These are phyloP conservation scores for Aspergillus melleus DNA, from an alignment of 2,329 filamentous ascomycete genomes.

Conservation along the genomic window DNA sequence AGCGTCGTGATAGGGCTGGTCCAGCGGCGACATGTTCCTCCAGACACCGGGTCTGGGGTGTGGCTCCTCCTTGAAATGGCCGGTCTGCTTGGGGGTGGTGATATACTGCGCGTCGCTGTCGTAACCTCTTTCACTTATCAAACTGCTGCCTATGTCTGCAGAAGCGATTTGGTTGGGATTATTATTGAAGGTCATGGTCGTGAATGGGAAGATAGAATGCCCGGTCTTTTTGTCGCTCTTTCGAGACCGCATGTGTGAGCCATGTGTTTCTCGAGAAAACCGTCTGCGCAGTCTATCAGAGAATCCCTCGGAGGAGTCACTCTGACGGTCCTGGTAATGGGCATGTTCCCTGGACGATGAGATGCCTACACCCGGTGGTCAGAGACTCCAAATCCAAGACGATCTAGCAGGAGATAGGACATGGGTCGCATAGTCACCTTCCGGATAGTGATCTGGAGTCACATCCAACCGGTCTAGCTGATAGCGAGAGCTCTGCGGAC, in stretches of 20 bases:
- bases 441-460: constrained; percentile 1
- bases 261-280: constrained; percentile 33
- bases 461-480: background rate
- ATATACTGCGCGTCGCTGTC: constrained; percentile 45
- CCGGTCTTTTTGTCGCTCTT: constrained; percentile 15
- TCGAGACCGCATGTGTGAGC: constrained; percentile 14
- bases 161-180: constrained; percentile 10
- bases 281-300: constrained; percentile 32
- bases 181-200: constrained; percentile 16
- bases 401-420: background rate
- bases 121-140: constrained; percentile 41
- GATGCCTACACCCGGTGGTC: constrained; percentile 9
- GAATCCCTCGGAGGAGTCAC: constrained; percentile 23
- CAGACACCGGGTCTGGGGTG: constrained; percentile 8
- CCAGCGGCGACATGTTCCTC: constrained; percentile 9
- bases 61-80: constrained; percentile 13
- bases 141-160: constrained; percentile 31
- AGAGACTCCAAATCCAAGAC: background rate
- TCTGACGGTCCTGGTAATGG: constrained; percentile 3
- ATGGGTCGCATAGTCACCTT: constrained; percentile 15
- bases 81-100: constrained; percentile 31
- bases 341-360: constrained; percentile 11
- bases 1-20: constrained; percentile 7
- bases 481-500: background rate
- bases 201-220: constrained; percentile 20